Base-by-base conservation (phyloP, 495 filamentous ascomycete species). In the Lasiosphaeria ovina region DNA sequence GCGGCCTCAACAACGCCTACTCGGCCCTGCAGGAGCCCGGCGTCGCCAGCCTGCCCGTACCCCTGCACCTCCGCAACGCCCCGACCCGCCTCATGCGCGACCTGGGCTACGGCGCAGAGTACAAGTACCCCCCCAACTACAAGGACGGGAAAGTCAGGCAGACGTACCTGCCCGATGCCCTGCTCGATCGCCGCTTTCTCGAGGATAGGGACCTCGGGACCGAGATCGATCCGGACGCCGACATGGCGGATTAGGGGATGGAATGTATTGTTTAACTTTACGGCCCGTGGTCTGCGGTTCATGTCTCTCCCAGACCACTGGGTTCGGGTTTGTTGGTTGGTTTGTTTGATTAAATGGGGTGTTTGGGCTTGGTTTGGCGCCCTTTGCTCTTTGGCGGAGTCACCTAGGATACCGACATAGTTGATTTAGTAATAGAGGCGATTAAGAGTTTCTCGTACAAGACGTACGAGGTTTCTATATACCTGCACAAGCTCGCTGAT, bases 121-220 rank as follows among this genome's bases (percentile, higher is more conserved):
- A 98, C 71, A 98, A 98, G 69, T 98, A 98, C 72, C 95, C 95
- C 66, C 94, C 94, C 1, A 87, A 92, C 65, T 98, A 90, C 68
- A 74, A 79, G 64, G 85, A 92, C 62, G 94, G 94, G n/a, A 84
- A 77, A 66, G 92, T 97, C 16, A 81, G 78, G 65, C 94, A 98
- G 74, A 89, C 94, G 51, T 98, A 98, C 76, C 72, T 98, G 14
- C 94, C 94, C 0, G 87, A 89, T 56, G 79, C 81, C 59, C 69
- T 98, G 33, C 71, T 72, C 38, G 89, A 84, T 5, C 79, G 87
- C 42, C 77, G 64, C 49, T 97, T 98, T 69, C 71, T 98, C 50
- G 93, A 96, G 67, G 87, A 93, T 24, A 72, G 78, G 55, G 90
- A 98, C 74, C 74, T 98, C 63, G 94, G 94, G 12, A 84, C 78